Conservation (phyloP, 345 rosid genomes). For the Ailanthus altissimus region DNA sequence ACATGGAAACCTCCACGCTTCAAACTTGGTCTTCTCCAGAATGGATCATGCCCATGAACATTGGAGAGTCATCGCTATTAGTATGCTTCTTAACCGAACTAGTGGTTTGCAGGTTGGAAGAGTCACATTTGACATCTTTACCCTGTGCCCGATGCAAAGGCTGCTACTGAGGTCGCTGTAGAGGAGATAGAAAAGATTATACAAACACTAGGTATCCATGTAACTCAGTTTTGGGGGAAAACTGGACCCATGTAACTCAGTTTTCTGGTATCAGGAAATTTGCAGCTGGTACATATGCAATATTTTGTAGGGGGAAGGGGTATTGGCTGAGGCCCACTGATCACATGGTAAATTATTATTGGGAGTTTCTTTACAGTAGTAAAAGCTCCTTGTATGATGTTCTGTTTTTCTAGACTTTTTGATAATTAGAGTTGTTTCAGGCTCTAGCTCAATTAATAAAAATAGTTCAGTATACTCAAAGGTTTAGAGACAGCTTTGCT, state of each 20-base stretch:
- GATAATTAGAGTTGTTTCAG: not conserved
- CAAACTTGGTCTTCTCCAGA: constrained; percentile 50
- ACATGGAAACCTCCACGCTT: constrained; percentile 65
- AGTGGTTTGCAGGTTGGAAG: constrained; percentile 55
- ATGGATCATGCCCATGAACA: constrained; percentile 63
- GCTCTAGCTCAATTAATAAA: not conserved
- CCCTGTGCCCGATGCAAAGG: constrained; percentile 60
- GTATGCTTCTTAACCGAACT: constrained; percentile 75
- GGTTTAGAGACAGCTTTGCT: not conserved
- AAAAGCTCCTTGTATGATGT: not conserved
- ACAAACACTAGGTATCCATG: constrained; percentile 28
- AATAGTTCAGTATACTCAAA: not conserved
- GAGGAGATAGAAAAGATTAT: constrained; percentile 53
- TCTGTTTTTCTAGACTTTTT: not conserved
- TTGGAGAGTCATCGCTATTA: constrained; percentile 69
- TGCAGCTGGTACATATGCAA: constrained; percentile 82
- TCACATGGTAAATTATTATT: constrained; percentile 66
- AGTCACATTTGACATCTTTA: constrained; percentile 47
- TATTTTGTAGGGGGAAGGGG: constrained; percentile 81
- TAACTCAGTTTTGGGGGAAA: constrained; percentile 50
- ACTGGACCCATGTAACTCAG: constrained; percentile 76
- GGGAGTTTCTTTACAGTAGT: constrained; percentile 48
- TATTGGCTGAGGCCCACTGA: constrained; percentile 48
- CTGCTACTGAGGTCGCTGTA: constrained; percentile 43
- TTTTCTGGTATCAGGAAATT: constrained; percentile 76